Evolutionary conservation across 441 rosid species (phyloP), one percentile per base, ranked within the genome.

Genomic region (Eruca vesicaria): DNA sequence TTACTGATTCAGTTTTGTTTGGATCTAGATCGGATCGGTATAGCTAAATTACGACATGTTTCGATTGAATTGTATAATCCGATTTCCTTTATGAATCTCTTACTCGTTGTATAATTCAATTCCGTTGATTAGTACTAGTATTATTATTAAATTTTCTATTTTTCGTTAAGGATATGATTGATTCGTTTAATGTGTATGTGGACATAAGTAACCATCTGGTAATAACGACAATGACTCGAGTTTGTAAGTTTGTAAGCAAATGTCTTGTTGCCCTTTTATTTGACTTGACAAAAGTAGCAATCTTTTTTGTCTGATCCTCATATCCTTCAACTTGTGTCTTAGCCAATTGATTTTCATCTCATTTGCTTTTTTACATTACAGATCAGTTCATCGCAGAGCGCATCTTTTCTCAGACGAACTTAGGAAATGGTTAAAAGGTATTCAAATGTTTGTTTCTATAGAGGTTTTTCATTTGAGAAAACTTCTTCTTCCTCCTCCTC

Each of bases 371-470:
- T 28, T n/a, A n/a, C 53, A 23, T 9, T 16, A 65, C 66, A 80
- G 69, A 55, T 65, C 15, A 41, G 87, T 87, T 84, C 84, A 88
- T 88, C 89, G 81, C 84, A 79, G 74, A 79, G 63, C 82, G 92
- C 90, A 85, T 9, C 23, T 53, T n/a, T 59, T 31, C 11, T 53
- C 58, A 53, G 12, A 52, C 60, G 29, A 57, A 81, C 67, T 5
- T 63, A 65, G 85, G 88, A 88, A 86, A 88, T 88, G 92, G 81
- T 86, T 82, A 82, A 85, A 79, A 82, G 90, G 92, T 88, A 14
- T 36, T 67, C n/a, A 16, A 35, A 23, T 28, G 55, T 16, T 50
- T 45, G 53, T 15, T 50, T 45, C 55, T 75, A 31, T 79, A 12
- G 56, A 68, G 18, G 7, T 60, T 66, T 45, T 74, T 45, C 7